Evolutionary conservation across 352 stramenopile genomes (phyloP), one percentile per base, ranked within the genome.

Genomic region (Phytophthora multivora): DNA sequence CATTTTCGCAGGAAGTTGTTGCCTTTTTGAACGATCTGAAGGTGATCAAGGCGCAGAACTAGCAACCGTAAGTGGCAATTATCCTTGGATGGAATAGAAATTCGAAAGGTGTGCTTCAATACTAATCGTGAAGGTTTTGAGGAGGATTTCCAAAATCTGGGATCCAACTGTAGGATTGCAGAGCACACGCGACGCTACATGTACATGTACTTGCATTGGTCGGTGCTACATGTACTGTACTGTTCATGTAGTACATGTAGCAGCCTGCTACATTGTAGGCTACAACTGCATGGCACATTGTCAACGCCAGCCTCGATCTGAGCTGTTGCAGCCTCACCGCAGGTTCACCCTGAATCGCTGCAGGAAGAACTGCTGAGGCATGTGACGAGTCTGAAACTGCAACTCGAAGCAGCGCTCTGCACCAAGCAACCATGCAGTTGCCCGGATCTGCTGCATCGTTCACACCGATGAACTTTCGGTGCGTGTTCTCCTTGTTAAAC

Each of bases 1-100:
- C 80, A 3, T 94, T 94, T 64, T 80, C 83, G 4, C 70, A 71
- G 46, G 85, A 94, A 16, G 73, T 92, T 7, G 71, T 82, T 3
- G 74, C 69, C 28, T 94, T 90, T 58, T 61, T 94, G 30, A 91
- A 90, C 53, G 85, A 94, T 68, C 54, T 94, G 4, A 86, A 83
- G 35, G 78, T 92, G 58, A 58, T 94, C 50, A 86, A 89, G 54
- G 75, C 81, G 12, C 83, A 92, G 41, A 76, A 75, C 16, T 88
- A 74, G 30, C 51, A 36, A 33, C 28, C 7, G 28, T 33, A 13
- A 33, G 28, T 13, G 25, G 10, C 18, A 15, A n/a, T 3, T 30
- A 39, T 35, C 8, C 6, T 13, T 18, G 39, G 8, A 70, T 40
- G 26, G 28, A 59, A 66, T 58, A 66, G 43, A 66, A 42, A 52